Evolutionary conservation across 2,329 filamentous ascomycete species (phyloP), one percentile per base, ranked within the genome.

Genomic region (Clonostachys rhizophaga): DNA sequence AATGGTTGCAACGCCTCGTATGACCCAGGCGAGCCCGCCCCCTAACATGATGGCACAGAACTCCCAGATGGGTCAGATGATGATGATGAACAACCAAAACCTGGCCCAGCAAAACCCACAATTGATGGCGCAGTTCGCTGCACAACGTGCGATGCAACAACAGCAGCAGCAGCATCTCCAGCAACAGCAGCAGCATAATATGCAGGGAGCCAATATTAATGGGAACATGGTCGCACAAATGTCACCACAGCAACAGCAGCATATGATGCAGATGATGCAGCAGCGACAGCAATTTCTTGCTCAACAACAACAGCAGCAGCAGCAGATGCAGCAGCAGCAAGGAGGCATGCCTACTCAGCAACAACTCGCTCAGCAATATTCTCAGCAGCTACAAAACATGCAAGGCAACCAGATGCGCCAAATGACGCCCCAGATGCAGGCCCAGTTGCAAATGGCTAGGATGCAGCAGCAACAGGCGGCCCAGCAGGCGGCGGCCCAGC

Each of bases 21-120:
- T 84, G 75, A 72, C 67, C 33, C 81, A 86, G 61, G 76, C 74
- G 24, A 86, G 81, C 58, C 81, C 83, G 17, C 75, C 80, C 42
- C 78, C 81, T 41, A 71, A 69, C 37, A 78, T 79, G 70, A 78
- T 84, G 72, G 69, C 75, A 1, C 76, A 80, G 47, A 72, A 71
- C 50, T 77, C 76, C 49, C 77, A 79, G 55, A 74, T 81, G 64
- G 71, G 72, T 20, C 71, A 72, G 50, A 62, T 53, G 45, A 74
- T 80, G 64, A 72, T 80, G 61, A 77, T 82, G 68, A 71, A 72
- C 49, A 71, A 68, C 41, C 75, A 78, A 47, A 63, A 81, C 36
- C 69, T 69, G 0, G 70, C 71, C 5, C 75, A 81, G 49, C 71
- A 72, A 47, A 68, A 74, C 24, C 67, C 64, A 30, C 24, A 30